These are phyloP conservation scores for Gloeopeniophorella convolvens DNA, from an alignment of 768 basidiomycete genomes.

Conservation along the genomic window DNA sequence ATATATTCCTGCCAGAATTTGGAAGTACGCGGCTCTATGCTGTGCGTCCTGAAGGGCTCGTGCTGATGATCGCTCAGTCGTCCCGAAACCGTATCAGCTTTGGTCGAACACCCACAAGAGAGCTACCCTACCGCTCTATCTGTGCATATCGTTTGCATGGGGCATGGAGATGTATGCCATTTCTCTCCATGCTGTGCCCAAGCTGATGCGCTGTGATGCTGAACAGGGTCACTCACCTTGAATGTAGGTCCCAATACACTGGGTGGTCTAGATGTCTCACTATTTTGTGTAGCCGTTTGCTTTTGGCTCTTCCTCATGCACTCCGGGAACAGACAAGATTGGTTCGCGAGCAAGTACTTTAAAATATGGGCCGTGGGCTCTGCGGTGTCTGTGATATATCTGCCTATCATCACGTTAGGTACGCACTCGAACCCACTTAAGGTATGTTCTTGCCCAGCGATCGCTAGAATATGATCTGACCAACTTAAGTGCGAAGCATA, in stretches of 20 bases:
- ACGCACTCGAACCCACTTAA: constrained; percentile 51
- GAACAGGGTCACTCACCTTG: constrained; percentile 65
- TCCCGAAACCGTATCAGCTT: constrained; percentile 54
- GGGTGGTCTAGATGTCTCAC: neutral
- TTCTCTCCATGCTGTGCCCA: neutral
- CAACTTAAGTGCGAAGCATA: constrained; percentile 55
- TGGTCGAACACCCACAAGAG: constrained; percentile 44
- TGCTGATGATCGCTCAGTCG: constrained; percentile 34
- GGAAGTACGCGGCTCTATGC: constrained; percentile 42
- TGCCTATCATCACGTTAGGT: constrained; percentile 64
- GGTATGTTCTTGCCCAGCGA: constrained; percentile 30
- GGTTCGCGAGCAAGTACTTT: constrained; percentile 74
- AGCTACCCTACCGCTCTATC: constrained; percentile 59
- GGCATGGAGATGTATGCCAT: constrained; percentile 60
- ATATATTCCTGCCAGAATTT: constrained; percentile 34
- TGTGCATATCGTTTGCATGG: constrained; percentile 64
- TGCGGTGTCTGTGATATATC: constrained; percentile 47
- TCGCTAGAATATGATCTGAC: neutral
- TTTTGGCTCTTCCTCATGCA: constrained; percentile 83
- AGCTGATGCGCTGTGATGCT: neutral
- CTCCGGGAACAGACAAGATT: constrained; percentile 52
- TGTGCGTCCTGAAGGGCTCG: neutral
- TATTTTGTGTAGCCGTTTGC: constrained; percentile 53
- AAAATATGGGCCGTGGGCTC: constrained; percentile 67
- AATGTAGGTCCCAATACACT: constrained; percentile 41